Evolutionary conservation across 768 basidiomycete species (phyloP).

Genomic region (Rhizopogon salebrosus): DNA sequence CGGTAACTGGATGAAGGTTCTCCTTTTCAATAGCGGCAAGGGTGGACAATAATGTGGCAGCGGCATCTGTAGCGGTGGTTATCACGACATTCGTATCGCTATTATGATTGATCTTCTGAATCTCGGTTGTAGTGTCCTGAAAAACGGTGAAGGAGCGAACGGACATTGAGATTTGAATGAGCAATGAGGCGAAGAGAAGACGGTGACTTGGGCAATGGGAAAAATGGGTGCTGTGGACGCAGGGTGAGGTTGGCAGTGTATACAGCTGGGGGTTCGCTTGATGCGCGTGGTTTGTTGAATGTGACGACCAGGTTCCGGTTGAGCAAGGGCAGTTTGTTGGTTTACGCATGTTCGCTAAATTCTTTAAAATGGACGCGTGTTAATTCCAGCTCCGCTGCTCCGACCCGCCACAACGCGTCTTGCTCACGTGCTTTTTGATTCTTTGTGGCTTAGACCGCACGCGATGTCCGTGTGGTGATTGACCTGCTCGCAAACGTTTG

Average conservation of each 20-base stretch:
- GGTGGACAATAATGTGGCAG: conserved; percentile 31
- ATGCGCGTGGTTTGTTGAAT: conserved; percentile 24
- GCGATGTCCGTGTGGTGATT: neutral
- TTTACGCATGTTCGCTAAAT: conserved; percentile 18
- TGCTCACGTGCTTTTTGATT: neutral
- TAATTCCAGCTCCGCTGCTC: conserved; percentile 30
- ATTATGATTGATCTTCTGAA: conserved; percentile 25
- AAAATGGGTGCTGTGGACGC: conserved; percentile 3
- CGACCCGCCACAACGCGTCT: conserved; percentile 27
- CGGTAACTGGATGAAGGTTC: conserved; percentile 73
- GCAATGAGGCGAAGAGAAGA: conserved; percentile 7
- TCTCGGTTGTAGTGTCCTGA: conserved; percentile 45
- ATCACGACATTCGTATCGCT: conserved; percentile 16
- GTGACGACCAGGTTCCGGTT: conserved; percentile 25
- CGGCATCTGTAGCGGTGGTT: conserved; percentile 16
- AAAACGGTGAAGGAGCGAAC: conserved; percentile 60
- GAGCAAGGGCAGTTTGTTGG: conserved; percentile 17
- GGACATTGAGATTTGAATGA: conserved; percentile 37
- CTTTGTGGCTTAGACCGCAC: neutral
- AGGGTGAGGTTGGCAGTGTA: conserved; percentile 1
- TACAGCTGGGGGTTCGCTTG: conserved; percentile 2
- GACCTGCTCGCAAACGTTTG: neutral
- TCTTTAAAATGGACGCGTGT: conserved; percentile 23
- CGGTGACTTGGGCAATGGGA: neutral
- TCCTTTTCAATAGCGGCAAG: conserved; percentile 60